Evolutionary conservation across 2,329 filamentous ascomycete species (phyloP).

Genomic region (Ceratocystis cacaofunesta): DNA sequence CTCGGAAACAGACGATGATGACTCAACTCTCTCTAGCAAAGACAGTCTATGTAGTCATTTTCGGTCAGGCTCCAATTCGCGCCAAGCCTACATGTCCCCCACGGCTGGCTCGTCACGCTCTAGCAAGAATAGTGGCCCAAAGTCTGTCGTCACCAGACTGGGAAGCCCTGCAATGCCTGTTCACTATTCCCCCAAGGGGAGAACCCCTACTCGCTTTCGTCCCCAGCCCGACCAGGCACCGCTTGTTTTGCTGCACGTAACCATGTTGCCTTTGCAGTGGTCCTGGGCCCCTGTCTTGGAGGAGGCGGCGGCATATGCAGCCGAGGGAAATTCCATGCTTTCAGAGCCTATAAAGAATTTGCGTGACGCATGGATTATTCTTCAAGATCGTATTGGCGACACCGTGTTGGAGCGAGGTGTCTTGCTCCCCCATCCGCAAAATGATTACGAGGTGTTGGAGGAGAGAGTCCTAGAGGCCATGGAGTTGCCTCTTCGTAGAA

Average conservation of each 20-base stretch:
- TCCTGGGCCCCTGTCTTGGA: slow-evolving; percentile 45
- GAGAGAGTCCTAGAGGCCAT: slow-evolving; percentile 61
- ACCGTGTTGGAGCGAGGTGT: slow-evolving; percentile 61
- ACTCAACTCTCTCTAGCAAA: slow-evolving; percentile 23
- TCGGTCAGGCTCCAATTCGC: slow-evolving; percentile 53
- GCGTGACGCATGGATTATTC: slow-evolving; percentile 48
- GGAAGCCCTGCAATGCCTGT: slow-evolving; percentile 39
- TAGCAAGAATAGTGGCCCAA: slow-evolving; percentile 31
- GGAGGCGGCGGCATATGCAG: slow-evolving; percentile 18
- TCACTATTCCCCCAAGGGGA: slow-evolving; percentile 41
- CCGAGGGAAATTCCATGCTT: slow-evolving; percentile 20
- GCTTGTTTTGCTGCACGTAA: slow-evolving; percentile 64
- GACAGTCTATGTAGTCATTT: slow-evolving; percentile 49
- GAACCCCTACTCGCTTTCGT: slow-evolving; percentile 44
- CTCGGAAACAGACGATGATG: slow-evolving; percentile 29
- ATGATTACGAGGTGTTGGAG: slow-evolving; percentile 66
- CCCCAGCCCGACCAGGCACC: slow-evolving; percentile 46
- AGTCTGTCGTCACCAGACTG: slow-evolving; percentile 36
- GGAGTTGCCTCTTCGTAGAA: slow-evolving; percentile 47
- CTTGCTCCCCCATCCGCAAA: slow-evolving; percentile 61
- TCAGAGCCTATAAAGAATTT: slow-evolving; percentile 35
- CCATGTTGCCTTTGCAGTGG: slow-evolving; percentile 55
- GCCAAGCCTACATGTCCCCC: slow-evolving; percentile 57
- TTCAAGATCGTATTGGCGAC: slow-evolving; percentile 57
- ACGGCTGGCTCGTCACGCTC: slow-evolving; percentile 45